phyloP scores from a whole-genome alignment of 352 stramenopile genomes.

The Phytopythium litorale region DNA sequence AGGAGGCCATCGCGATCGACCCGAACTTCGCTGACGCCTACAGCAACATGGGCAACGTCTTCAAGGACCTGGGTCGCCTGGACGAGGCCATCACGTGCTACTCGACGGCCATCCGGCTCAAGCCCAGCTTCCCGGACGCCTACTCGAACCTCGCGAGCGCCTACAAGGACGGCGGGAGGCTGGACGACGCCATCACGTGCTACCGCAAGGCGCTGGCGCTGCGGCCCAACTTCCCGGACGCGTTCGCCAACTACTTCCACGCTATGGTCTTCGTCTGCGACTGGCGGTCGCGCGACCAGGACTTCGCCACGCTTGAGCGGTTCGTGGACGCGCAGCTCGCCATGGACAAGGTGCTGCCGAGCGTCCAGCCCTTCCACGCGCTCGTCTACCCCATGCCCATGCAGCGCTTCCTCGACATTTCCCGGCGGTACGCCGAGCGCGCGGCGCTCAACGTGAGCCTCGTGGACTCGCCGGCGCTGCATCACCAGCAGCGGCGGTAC shows the following conservation, averaged over 20 bases:
- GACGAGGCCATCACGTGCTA: conserved; percentile 90
- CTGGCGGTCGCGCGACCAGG: conserved; percentile 77
- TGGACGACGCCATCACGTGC: conserved; percentile 91
- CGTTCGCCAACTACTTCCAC: conserved; percentile 92
- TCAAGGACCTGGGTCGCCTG: conserved; percentile 88
- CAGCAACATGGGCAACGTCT: conserved; percentile 94
- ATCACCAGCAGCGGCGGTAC: conserved; percentile 23
- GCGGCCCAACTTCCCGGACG: conserved; percentile 89
- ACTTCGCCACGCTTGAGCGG: conserved; percentile 66
- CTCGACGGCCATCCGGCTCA: conserved; percentile 87
- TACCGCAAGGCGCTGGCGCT: conserved; percentile 91
- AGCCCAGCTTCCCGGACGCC: conserved; percentile 87
- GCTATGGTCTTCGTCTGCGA: conserved; percentile 92
- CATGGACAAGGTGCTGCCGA: conserved; percentile 65
- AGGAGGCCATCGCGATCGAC: conserved; percentile 92
- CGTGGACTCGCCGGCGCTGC: conserved; percentile 71
- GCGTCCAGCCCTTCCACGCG: conserved; percentile 92
- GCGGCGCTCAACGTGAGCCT: conserved; percentile 86
- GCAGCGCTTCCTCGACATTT: conserved; percentile 74
- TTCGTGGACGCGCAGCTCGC: conserved; percentile 66
- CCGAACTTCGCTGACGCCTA: conserved; percentile 90
- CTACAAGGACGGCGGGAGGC: conserved; percentile 89
- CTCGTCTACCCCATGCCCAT: conserved; percentile 89
- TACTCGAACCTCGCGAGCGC: conserved; percentile 91
- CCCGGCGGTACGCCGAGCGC: conserved; percentile 69